A percentile compares a stretch with the other conserved stretches of the same genome.
Conservation (phyloP, 495 filamentous ascomycete genomes). For the Aspergillus nanangensis region DNA sequence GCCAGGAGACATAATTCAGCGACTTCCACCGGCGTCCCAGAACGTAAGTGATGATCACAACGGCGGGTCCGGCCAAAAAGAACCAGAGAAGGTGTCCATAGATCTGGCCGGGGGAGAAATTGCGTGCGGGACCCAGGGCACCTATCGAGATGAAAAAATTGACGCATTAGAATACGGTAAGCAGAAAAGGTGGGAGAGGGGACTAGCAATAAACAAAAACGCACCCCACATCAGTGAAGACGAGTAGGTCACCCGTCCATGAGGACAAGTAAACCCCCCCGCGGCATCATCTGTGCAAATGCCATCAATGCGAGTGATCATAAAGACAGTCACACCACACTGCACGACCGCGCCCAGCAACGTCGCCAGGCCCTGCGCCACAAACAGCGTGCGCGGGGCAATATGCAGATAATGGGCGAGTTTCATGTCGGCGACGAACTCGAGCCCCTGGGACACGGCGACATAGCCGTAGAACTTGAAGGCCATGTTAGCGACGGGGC, state of each 20-base stretch:
- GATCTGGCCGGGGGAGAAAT: conserved; percentile 65
- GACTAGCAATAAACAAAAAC: too few species aligned
- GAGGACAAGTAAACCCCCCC: conserved; percentile 65
- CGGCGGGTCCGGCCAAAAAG: conserved; percentile 55
- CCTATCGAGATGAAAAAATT: conserved; percentile 16
- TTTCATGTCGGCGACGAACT: conserved; percentile 71
- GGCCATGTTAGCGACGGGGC: conserved; percentile 64
- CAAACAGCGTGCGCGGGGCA: conserved; percentile 64
- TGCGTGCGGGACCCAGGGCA: conserved; percentile 59
- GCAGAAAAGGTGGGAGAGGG: background rate
- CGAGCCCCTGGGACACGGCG: conserved; percentile 51
- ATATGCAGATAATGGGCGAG: conserved; percentile 76
- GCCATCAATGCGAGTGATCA: conserved; percentile 55
- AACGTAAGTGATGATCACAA: conserved; percentile 53
- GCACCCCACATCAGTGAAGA: conserved; percentile 67
- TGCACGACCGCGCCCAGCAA: conserved; percentile 65
- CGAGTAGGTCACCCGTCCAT: conserved; percentile 63
- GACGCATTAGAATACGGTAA: background rate
- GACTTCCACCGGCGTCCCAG: conserved; percentile 48
- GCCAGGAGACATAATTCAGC: conserved; percentile 56
- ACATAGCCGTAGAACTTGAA: conserved; percentile 77
- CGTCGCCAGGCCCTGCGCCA: conserved; percentile 62
- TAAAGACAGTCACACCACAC: conserved; percentile 60
- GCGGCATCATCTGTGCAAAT: conserved; percentile 57
- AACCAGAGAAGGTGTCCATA: conserved; percentile 63